A percentile compares a stretch with the other conserved stretches of the same genome.
Conservation (phyloP, 2,329 filamentous ascomycete genomes). For the Neospermospora avenae region DNA sequence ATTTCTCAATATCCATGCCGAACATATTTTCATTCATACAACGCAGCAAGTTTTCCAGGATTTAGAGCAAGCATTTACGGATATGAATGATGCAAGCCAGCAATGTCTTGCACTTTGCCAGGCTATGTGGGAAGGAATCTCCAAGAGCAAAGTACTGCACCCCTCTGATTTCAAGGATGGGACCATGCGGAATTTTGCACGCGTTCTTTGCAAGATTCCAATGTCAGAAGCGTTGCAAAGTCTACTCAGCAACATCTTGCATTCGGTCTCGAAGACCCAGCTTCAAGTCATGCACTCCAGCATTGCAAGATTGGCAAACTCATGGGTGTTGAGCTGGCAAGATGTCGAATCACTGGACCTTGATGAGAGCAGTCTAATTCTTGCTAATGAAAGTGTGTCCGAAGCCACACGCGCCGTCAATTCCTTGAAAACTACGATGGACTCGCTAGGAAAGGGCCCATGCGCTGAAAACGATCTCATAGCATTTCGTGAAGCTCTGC, state of each 20-base stretch:
- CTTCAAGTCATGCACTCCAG: conserved; percentile 11
- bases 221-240: conserved; percentile 15
- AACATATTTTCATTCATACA: conserved; percentile 11
- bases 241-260: conserved; percentile 22
- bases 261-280: conserved; percentile 21
- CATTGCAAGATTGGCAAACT: conserved; percentile 17
- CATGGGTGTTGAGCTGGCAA: conserved; percentile 2
- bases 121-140: conserved; percentile 29
- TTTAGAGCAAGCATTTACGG: conserved; percentile 8
- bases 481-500: neutral
- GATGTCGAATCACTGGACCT: neutral
- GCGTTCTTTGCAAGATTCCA: conserved; percentile 18
- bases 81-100: neutral
- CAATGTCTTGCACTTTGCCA: conserved; percentile 24
- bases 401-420: neutral
- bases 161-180: conserved; percentile 18
- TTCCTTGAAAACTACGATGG: neutral
- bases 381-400: neutral
- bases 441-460: neutral
- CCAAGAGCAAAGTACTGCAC: conserved; percentile 24
- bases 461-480: neutral
- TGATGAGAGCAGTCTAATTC: neutral
- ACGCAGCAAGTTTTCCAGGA: conserved; percentile 14
- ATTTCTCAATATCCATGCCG: conserved; percentile 22
- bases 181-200: conserved; percentile 19